Evolutionary conservation across 352 stramenopile genomes (phyloP), one percentile per base, ranked within the genome.

Genomic region (Blastocystis hominis): DNA sequence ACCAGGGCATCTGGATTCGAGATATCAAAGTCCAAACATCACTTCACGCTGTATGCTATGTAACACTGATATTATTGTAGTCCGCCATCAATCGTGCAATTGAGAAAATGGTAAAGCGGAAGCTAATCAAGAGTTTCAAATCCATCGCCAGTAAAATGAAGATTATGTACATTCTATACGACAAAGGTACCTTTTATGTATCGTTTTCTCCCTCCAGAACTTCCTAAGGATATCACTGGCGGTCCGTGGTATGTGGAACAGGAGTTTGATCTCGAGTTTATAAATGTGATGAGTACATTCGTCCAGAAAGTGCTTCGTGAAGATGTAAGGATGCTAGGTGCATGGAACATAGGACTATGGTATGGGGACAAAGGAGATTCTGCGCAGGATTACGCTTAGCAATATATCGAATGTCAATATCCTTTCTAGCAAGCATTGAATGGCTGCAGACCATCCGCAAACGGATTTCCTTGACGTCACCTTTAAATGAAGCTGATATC

Each of bases 221-320:
- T 97, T 46, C 95, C 95, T 3, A 98, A 97, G 70, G 96, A 98
- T 91, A 95, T 98, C 88, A 99, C 96, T 7, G 97, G 97, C 88
- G 97, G 97, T 34, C 95, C 96, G 59, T 99, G 97, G 97, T 99
- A 99, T 92, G 97, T 96, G 88, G 96, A 98, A 84, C 93, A 96
- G 88, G 94, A 99, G 90, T 99, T 98, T 89, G 96, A 99, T 91
- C 94, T 98, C 90, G 96, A 98, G 89, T 99, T 98, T 91, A 97
- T 99, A 90, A 92, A 96, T 69, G 96, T 95, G 78, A 90, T 99
- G 54, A 94, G 94, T 79, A 96, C 94, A 30, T 98, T 98, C 89
- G 93, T 98, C 88, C 94, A 94, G 88, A 91, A 94, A 91, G 91
- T 95, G 68, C 94, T 97, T 7, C 20, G 53, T 3, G 66, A 87